Base-by-base conservation (phyloP, 257 asterid species). In the Solanum gandarillasii region DNA sequence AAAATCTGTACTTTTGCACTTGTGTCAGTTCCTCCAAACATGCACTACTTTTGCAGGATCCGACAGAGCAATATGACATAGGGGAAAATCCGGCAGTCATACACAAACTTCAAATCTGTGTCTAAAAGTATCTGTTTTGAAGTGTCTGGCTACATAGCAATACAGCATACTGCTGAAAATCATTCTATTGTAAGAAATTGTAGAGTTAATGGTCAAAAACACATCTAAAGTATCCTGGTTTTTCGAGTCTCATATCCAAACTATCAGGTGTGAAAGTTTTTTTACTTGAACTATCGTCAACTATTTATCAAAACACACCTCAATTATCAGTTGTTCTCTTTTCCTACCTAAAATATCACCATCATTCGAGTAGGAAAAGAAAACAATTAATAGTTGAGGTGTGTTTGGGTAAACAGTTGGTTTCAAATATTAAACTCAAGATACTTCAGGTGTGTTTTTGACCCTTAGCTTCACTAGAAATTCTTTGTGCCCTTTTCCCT, bases 171-270 rank as follows among this genome's bases (percentile, higher is more conserved):
- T 6, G 35, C 34, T n/a, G 35, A 76, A 39, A 76, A 31, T n/a
- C n/a, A 78, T 25, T 79, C 29, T 16, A 79, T 18, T 79, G 14
- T 14, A 35, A 79, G 4, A 20, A 75, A 10, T 0, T n/a, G 13
- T 62, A 9, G 62, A 52, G 62, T 52, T 52, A 52, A 55, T 55
- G 65, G 10, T 18, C 0, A 55, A 52, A 52, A 52, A 18, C 23
- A 0, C n/a, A 52, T 1, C 3, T 52, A 48, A 14, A 48, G 62
- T 16, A 52, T 52, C 9, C 23, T 12, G 0, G 0, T 16, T 52
- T 14, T 16, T 52, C 0, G 23, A 52, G 62, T 52, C 20, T 52
- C 62, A 52, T 52, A 52, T 0, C n/a, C 23, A 16, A 52, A 52
- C 23, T 52, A 52, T 52, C 9, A 52, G 9, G 60, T 16, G 9